Evolutionary conservation across 768 basidiomycete genomes (phyloP).

Genomic region (Hericium erinaceus): DNA sequence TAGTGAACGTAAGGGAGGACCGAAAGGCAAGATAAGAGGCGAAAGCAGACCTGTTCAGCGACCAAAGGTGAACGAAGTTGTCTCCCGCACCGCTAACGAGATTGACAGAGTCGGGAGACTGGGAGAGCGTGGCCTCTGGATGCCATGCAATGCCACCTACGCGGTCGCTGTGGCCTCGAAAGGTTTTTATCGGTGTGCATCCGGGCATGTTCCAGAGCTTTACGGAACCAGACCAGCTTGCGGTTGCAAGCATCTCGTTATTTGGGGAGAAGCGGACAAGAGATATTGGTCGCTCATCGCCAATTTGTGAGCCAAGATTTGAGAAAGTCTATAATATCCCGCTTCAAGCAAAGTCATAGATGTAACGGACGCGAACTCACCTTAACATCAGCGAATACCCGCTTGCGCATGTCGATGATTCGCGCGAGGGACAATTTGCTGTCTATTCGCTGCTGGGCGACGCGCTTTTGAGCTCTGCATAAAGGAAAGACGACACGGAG

Average conservation of each 20-base stretch:
- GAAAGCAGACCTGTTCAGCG: constrained; percentile 57
- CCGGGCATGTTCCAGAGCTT: constrained; percentile 95
- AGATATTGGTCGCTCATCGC: constrained; percentile 90
- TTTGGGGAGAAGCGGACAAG: constrained; percentile 94
- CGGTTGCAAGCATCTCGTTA: constrained; percentile 79
- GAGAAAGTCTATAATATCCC: constrained; percentile 55
- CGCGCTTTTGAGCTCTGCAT: constrained; percentile 89
- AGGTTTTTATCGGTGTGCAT: constrained; percentile 67
- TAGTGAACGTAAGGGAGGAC: not conserved
- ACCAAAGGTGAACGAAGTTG: constrained; percentile 81
- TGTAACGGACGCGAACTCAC: constrained; percentile 32
- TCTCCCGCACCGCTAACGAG: constrained; percentile 90
- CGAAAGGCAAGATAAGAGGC: not conserved
- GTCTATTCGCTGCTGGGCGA: constrained; percentile 89
- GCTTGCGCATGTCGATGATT: constrained; percentile 89
- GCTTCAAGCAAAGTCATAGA: not conserved
- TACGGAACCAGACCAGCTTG: constrained; percentile 91
- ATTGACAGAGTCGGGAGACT: constrained; percentile 58
- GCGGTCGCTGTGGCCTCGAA: constrained; percentile 81
- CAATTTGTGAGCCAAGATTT: constrained; percentile 95
- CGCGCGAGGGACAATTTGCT: constrained; percentile 78
- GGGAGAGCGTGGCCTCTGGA: constrained; percentile 77
- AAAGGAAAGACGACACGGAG: constrained; percentile 28
- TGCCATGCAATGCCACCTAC: constrained; percentile 98
- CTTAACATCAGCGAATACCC: constrained; percentile 83